phyloP scores from a whole-genome alignment of 805 yeast species.

The Wickerhamomyces silvicola region DNA sequence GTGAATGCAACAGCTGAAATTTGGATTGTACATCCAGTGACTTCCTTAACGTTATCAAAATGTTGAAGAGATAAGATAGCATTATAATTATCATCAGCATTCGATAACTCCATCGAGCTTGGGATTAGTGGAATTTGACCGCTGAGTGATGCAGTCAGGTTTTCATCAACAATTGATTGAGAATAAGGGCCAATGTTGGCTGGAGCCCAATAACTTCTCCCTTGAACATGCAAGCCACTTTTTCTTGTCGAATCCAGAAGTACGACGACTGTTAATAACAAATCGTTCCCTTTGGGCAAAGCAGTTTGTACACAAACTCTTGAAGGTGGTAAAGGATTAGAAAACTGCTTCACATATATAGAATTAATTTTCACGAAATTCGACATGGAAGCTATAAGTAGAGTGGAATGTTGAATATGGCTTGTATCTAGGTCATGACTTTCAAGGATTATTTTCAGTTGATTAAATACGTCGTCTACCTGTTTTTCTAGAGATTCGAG shows the following conservation, averaged over 20 bases:
- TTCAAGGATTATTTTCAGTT: constrained; percentile 31
- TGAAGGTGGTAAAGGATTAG: constrained; percentile 72
- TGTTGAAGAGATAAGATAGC: constrained; percentile 67
- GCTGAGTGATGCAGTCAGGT: constrained; percentile 56
- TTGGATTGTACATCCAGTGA: constrained; percentile 40
- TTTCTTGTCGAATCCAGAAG: constrained; percentile 32
- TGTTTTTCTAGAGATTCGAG: constrained; percentile 35
- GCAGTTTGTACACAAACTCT: constrained; percentile 73
- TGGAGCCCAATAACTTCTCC: constrained; percentile 97
- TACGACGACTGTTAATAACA: constrained; percentile 59
- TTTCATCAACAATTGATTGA: constrained; percentile 56
- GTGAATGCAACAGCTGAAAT: constrained; percentile 51
- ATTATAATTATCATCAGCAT: constrained; percentile 25
- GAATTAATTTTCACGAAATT: constrained; percentile 56
- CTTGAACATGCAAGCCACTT: constrained; percentile 82
- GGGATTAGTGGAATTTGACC: constrained; percentile 93
- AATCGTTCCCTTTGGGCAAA: constrained; percentile 29
- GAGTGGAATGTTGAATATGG: constrained; percentile 52
- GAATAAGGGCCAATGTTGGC: constrained; percentile 98
- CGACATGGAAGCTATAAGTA: constrained; percentile 59
- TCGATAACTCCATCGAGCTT: constrained; percentile 47
- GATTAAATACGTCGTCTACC: constrained; percentile 40
- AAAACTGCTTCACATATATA: constrained; percentile 52
- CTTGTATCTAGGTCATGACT: constrained; percentile 29
- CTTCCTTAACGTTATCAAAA: constrained; percentile 53